Evolutionary conservation across 345 rosid species (phyloP).

Genomic region (Sonneratia alba): DNA sequence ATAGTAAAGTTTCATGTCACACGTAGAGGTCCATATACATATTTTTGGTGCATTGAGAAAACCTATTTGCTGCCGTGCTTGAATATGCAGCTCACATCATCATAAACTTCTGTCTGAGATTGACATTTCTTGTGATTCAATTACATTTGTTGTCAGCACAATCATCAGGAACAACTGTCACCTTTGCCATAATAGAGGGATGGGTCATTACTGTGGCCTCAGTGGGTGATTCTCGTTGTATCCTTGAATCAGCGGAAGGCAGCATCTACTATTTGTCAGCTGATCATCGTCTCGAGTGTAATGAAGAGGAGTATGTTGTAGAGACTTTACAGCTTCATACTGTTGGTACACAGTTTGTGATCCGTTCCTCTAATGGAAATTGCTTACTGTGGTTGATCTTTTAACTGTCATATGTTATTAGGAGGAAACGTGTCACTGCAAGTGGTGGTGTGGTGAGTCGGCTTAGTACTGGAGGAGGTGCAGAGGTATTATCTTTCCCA

Average conservation of each 20-base stretch:
- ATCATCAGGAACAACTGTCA: slow-evolving; percentile 93
- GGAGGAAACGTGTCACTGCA: slow-evolving; percentile 93
- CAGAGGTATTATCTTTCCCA: slow-evolving; percentile 51
- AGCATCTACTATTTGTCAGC: slow-evolving; percentile 78
- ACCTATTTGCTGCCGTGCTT: not conserved
- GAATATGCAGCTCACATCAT: not conserved
- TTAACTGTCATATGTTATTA: slow-evolving; percentile 11
- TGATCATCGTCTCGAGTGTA: slow-evolving; percentile 94
- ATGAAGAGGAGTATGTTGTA: slow-evolving; percentile 83
- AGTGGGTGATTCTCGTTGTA: slow-evolving; percentile 96
- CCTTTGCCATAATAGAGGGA: slow-evolving; percentile 92
- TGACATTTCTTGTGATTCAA: not conserved
- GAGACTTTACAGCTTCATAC: not conserved
- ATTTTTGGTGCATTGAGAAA: not conserved
- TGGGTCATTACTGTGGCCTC: slow-evolving; percentile 95
- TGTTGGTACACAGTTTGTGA: slow-evolving; percentile 3
- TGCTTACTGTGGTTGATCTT: not conserved
- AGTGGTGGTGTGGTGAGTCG: slow-evolving; percentile 99
- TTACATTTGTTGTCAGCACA: slow-evolving; percentile 42
- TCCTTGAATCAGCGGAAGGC: slow-evolving; percentile 94
- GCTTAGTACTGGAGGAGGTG: slow-evolving; percentile 91
- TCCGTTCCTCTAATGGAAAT: slow-evolving; percentile 2
- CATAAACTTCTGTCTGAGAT: not conserved
- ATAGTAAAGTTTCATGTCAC: not conserved
- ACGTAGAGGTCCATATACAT: not conserved